phyloP scores from a whole-genome alignment of 106 monocot genomes.

The Acorus calamus region DNA sequence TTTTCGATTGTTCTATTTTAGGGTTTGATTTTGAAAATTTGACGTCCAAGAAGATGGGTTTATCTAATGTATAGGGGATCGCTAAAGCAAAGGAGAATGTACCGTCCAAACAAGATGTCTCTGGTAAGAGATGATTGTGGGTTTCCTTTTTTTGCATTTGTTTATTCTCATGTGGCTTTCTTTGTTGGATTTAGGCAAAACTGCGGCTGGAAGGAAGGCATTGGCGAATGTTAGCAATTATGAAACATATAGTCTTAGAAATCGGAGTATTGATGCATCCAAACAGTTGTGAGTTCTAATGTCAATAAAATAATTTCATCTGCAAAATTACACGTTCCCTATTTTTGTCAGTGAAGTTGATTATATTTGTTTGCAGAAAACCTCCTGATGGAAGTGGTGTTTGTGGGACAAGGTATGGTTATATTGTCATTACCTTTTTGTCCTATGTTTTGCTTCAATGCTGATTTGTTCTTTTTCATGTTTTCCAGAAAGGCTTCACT shows the following conservation, averaged over 20 bases:
- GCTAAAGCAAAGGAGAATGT: too few relatives aligned
- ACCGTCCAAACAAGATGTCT: too few relatives aligned
- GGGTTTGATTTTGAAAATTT: too few relatives aligned
- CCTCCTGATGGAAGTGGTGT: not conserved
- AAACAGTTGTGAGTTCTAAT: slow-evolving; percentile 3
- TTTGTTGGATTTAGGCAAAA: slow-evolving; percentile 4
- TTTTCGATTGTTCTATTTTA: too few relatives aligned
- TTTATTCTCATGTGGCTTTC: not conserved
- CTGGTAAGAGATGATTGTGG: too few relatives aligned
- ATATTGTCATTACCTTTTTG: not conserved
- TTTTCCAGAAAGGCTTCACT: too few relatives aligned
- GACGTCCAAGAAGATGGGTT: too few relatives aligned
- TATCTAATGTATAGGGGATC: too few relatives aligned
- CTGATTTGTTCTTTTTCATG: too few relatives aligned
- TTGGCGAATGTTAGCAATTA: slow-evolving; percentile 13
- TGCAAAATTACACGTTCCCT: not conserved
- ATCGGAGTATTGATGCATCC: slow-evolving; percentile 1
- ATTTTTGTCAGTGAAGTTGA: not conserved
- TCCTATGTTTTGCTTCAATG: not conserved
- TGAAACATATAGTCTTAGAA: not conserved
- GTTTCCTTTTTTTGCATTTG: too few relatives aligned
- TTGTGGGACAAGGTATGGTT: not conserved
- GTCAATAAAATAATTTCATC: not conserved
- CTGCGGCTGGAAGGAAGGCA: slow-evolving; percentile 11
- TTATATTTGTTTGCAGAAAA: not conserved